Base-by-base conservation (phyloP, 345 rosid genomes). In the Syzygium aromaticum region DNA sequence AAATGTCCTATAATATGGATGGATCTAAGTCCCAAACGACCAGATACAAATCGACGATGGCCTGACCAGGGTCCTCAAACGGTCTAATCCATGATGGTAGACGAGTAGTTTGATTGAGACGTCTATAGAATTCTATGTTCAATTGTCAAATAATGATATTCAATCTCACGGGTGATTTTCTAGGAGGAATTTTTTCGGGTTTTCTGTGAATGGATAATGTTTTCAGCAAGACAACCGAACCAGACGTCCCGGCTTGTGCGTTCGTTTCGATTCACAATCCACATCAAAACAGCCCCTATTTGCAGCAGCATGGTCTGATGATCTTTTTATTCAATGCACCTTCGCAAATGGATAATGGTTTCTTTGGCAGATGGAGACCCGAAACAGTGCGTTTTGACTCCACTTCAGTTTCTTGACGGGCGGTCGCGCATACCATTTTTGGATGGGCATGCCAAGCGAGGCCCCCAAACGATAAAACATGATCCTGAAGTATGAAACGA, bases 121-220 rank as follows among this genome's bases (percentile, higher is more conserved):
- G 0, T n/a, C 28, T 11, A 0, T 0, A 25, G 4, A 27, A 12
- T 27, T 61, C 30, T 27, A 12, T 28, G 27, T 14, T 61, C 17
- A 61, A 27, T 61, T 12, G 67, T 17, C 67, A 61, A 61, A 61
- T 27, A 61, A 61, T 27, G 67, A 61, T 61, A 61, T 61, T 61
- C 33, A 27, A 27, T 61, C 16, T 27, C 16, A 0, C 6, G 11
- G 27, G 67, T 61, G 33, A 61, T 27, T 0, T 27, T 61, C 30
- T 27, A 61, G 17, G 0, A 27, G 3, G 33, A 61, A 27, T 61
- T 61, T 13, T 61, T 61, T 61, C 2, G 3, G 0, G 1, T 28
- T 64, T 64, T 28, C 40, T 0, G 40, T 40, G 30, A 28, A 64
- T 0, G 40, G 1, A 64, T 64, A 15, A 64, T 64, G 16, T 15